Evolutionary conservation across 768 basidiomycete species (phyloP).

Genomic region (Tricholoma hemisulphureum): DNA sequence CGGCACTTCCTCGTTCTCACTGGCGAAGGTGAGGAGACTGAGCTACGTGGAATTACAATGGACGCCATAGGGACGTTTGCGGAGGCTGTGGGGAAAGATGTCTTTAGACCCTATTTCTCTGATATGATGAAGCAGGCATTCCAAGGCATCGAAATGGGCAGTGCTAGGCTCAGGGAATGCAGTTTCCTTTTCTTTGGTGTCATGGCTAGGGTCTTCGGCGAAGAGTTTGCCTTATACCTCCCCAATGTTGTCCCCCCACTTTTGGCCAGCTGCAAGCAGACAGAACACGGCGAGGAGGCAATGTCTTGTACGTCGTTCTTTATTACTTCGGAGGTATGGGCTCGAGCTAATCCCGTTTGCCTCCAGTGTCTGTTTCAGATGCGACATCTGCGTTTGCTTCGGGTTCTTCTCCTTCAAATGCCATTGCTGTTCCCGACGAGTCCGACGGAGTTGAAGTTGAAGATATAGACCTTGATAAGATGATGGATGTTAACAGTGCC

Average conservation of each 20-base stretch:
- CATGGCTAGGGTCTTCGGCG: conserved; percentile 95
- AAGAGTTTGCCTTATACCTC: conserved; percentile 89
- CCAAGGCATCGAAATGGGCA: conserved; percentile 83
- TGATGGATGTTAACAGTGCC: conserved; percentile 91
- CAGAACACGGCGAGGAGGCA: conserved; percentile 69
- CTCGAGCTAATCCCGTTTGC: conserved; percentile 5
- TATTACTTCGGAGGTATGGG: neutral
- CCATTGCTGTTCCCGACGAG: conserved; percentile 61
- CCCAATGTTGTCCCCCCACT: conserved; percentile 84
- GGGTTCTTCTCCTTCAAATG: conserved; percentile 69
- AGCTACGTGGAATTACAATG: conserved; percentile 95
- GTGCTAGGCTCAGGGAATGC: conserved; percentile 87
- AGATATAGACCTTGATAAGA: conserved; percentile 80
- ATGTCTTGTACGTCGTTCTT: conserved; percentile 41
- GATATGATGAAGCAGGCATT: conserved; percentile 96
- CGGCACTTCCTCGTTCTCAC: conserved; percentile 84
- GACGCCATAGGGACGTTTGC: conserved; percentile 99
- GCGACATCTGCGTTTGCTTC: conserved; percentile 65
- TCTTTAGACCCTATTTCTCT: conserved; percentile 94
- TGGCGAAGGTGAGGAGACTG: conserved; percentile 87
- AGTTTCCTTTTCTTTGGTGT: conserved; percentile 98
- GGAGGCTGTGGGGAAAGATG: conserved; percentile 91
- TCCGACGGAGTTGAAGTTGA: conserved; percentile 64
- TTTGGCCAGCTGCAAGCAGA: conserved; percentile 76
- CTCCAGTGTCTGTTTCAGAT: conserved; percentile 51